Conservation (phyloP, 495 filamentous ascomycete species). For the Cercophora sp. region DNA sequence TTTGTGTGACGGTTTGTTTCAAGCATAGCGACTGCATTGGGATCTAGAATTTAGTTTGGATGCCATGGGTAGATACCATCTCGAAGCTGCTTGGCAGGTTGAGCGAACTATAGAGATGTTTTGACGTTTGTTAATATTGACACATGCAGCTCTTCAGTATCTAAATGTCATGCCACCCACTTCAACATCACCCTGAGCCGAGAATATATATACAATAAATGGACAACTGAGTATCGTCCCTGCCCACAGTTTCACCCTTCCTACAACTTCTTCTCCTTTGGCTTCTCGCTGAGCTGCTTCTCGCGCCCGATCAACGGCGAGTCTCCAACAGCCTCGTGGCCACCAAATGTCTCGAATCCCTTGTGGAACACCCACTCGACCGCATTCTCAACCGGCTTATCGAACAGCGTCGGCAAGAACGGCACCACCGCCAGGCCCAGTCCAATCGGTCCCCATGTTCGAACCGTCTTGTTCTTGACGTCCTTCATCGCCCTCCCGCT, state of each 20-base stretch:
- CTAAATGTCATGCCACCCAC: too few relatives aligned
- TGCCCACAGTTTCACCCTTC: too few relatives aligned
- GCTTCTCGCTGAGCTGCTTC: conserved; percentile 45
- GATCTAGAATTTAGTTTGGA: too few relatives aligned
- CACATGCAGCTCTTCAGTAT: too few relatives aligned
- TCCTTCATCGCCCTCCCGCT: conserved; percentile 77
- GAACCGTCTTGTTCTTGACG: conserved; percentile 64
- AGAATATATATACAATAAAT: conserved; percentile 7
- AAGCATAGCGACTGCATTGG: conserved; percentile 20
- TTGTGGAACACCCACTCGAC: conserved; percentile 88
- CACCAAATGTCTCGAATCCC: conserved; percentile 65
- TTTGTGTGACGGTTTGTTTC: too few relatives aligned
- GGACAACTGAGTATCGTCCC: conserved; percentile 8
- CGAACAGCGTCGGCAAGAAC: conserved; percentile 83
- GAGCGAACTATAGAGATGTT: too few relatives aligned
- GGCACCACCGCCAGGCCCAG: conserved; percentile 86
- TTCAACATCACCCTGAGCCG: too few relatives aligned
- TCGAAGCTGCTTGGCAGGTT: too few relatives aligned
- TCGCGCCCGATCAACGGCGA: conserved; percentile 52
- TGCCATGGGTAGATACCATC: too few relatives aligned
- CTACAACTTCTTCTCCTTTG: conserved; percentile 55
- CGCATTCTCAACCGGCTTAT: conserved; percentile 85
- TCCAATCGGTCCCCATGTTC: conserved; percentile 88
- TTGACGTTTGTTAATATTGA: too few relatives aligned
- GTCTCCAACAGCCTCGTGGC: conserved; percentile 53